Percentiles rank a stretch among this genome's conserved stretches.
Evolutionary conservation across 345 rosid genomes (phyloP).

Genomic region (Pistacia atlantica): DNA sequence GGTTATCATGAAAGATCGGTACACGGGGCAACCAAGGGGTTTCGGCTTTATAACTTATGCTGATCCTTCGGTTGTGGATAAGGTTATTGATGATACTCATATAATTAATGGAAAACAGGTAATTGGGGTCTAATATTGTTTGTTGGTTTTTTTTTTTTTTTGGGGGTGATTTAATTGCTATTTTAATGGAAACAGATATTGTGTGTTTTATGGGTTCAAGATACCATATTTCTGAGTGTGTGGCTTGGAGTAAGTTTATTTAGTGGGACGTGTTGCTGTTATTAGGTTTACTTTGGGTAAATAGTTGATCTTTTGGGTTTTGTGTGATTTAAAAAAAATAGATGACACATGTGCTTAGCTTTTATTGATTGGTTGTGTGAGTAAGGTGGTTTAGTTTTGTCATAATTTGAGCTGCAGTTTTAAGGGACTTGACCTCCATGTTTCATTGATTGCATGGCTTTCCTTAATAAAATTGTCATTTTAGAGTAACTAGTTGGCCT

Average conservation of each 20-base stretch:
- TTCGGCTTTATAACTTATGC: slow-evolving; percentile 92
- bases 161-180: too few species aligned
- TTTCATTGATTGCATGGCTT: not conserved
- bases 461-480: not conserved
- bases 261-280: not conserved
- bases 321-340: not conserved
- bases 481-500: not conserved
- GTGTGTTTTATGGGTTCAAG: not conserved
- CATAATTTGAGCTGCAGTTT: not conserved
- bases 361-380: not conserved
- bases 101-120: slow-evolving; percentile 88
- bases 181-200: too few species aligned
- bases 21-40: slow-evolving; percentile 84
- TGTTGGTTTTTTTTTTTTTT: not conserved
- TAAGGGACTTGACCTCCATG: not conserved
- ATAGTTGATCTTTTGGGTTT: not conserved
- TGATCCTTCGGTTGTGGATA: slow-evolving; percentile 82
- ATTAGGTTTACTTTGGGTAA: not conserved
- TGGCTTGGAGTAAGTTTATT: not conserved
- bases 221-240: not conserved
- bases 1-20: slow-evolving; percentile 89
- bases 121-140: not conserved
- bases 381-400: not conserved
- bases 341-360: not conserved
- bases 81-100: slow-evolving; percentile 80